Evolutionary conservation across 768 basidiomycete genomes (phyloP).

Genomic region (Rhodotorula kratochvilovae): DNA sequence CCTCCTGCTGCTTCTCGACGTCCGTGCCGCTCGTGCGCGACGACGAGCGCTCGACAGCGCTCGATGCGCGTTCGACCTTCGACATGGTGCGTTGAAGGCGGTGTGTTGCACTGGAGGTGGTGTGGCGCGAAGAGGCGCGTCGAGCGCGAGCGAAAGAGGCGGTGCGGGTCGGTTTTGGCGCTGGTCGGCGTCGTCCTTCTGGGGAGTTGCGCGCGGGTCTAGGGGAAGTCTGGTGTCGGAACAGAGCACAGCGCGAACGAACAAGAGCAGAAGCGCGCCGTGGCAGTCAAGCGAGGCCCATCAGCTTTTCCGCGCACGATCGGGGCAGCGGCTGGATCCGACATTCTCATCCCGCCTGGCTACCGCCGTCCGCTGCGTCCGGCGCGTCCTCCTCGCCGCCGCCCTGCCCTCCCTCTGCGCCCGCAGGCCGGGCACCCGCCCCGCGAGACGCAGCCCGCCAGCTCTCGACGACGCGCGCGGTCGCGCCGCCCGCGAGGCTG

Average conservation of each 20-base stretch:
- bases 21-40: background rate
- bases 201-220: background rate
- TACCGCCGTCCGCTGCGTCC: no score
- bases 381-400: no score
- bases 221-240: no score
- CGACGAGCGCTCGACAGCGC: background rate
- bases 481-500: background rate
- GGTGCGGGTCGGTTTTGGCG: no score
- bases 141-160: background rate
- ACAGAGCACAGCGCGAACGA: no score
- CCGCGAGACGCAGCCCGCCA: constrained; percentile 6
- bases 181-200: no score
- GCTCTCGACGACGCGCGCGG: constrained; percentile 24
- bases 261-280: no score
- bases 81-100: background rate
- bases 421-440: no score
- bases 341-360: background rate
- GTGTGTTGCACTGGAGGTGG: background rate
- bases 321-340: background rate
- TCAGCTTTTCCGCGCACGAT: background rate
- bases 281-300: no score
- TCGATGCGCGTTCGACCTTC: background rate
- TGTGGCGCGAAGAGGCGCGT: background rate
- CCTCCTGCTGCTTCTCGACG: constrained; percentile 2
- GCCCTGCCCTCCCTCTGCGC: background rate